Evolutionary conservation across 768 basidiomycete genomes (phyloP).

Genomic region (Tylopilus sp.): DNA sequence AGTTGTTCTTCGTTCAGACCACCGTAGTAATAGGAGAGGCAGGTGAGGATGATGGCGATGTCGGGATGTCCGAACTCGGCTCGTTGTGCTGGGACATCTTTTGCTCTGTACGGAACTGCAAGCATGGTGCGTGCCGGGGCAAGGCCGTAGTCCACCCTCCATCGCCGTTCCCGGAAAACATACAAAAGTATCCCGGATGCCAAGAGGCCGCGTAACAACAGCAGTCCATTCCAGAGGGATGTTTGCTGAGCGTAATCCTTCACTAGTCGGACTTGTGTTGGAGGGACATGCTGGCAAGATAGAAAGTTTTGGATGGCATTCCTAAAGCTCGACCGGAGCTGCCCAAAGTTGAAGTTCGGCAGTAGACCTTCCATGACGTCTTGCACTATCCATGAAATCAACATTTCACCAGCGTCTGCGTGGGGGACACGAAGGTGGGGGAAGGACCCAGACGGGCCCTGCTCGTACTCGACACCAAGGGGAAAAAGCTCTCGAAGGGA

Average conservation of each 20-base stretch:
- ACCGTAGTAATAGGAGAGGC: constrained; percentile 36
- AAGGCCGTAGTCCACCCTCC: constrained; percentile 40
- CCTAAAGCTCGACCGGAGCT: neutral
- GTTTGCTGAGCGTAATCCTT: constrained; percentile 1
- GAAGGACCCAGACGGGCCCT: constrained; percentile 16
- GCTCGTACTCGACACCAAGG: constrained; percentile 19
- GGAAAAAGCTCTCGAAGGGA: constrained; percentile 5
- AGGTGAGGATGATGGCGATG: constrained; percentile 34
- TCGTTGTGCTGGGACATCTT: constrained; percentile 34
- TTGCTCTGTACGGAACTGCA: constrained; percentile 39
- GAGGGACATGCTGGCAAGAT: constrained; percentile 5
- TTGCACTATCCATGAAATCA: constrained; percentile 13
- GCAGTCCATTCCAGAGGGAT: constrained; percentile 19
- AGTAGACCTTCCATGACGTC: constrained; percentile 16
- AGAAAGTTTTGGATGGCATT: constrained; percentile 24
- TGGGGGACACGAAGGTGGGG: constrained; percentile 24
- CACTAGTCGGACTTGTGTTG: neutral
- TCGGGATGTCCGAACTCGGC: constrained; percentile 42
- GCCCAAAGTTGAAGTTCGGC: constrained; percentile 15
- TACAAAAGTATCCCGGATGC: constrained; percentile 30
- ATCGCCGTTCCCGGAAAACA: constrained; percentile 33
- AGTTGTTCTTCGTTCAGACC: constrained; percentile 24
- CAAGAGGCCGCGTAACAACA: constrained; percentile 36
- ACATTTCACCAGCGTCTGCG: constrained; percentile 1
- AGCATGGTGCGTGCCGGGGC: constrained; percentile 31